phyloP scores from a whole-genome alignment of 176 grass and related monocot species.

The Triticum dicoccoides region DNA sequence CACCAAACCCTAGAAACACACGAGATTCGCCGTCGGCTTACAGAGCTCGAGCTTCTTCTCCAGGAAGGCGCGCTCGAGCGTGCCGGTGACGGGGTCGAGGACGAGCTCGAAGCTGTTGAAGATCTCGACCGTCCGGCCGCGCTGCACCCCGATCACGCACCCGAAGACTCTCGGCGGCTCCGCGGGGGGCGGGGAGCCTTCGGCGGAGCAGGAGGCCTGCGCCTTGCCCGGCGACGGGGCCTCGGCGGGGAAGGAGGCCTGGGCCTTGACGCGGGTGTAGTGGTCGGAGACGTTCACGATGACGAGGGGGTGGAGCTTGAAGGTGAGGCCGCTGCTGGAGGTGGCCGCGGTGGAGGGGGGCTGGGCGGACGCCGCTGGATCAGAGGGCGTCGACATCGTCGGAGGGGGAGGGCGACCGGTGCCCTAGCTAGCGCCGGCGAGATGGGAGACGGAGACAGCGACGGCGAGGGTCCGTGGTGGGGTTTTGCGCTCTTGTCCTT shows the following conservation, averaged over 20 bases:
- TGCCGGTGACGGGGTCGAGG: constrained; percentile 70
- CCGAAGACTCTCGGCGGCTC: constrained; percentile 66
- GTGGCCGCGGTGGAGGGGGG: constrained; percentile 20
- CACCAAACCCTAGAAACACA: neutral
- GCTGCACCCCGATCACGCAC: constrained; percentile 94
- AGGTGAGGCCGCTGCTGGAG: constrained; percentile 90
- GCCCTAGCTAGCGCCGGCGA: constrained; percentile 32
- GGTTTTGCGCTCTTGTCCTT: constrained; percentile 29
- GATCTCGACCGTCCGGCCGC: constrained; percentile 94
- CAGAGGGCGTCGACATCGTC: constrained; percentile 47
- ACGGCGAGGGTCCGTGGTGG: neutral
- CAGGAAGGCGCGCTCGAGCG: constrained; percentile 90
- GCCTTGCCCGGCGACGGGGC: constrained; percentile 43
- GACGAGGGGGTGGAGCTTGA: constrained; percentile 96
- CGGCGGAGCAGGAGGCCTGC: constrained; percentile 50
- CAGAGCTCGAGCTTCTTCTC: constrained; percentile 99
- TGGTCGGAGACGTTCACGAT: constrained; percentile 99
- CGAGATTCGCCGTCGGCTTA: constrained; percentile 28
- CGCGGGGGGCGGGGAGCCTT: constrained; percentile 20
- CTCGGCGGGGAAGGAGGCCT: constrained; percentile 46
- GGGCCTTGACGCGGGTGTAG: constrained; percentile 92
- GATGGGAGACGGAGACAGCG: neutral
- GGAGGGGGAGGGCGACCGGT: constrained; percentile 3
- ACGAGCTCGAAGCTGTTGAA: constrained; percentile 99
- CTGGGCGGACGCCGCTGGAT: neutral